A percentile compares a stretch with the other conserved stretches of the same genome.
Evolutionary conservation across 2,329 filamentous ascomycete genomes (phyloP).

Genomic region (Sclerotinia sclerotiorum): DNA sequence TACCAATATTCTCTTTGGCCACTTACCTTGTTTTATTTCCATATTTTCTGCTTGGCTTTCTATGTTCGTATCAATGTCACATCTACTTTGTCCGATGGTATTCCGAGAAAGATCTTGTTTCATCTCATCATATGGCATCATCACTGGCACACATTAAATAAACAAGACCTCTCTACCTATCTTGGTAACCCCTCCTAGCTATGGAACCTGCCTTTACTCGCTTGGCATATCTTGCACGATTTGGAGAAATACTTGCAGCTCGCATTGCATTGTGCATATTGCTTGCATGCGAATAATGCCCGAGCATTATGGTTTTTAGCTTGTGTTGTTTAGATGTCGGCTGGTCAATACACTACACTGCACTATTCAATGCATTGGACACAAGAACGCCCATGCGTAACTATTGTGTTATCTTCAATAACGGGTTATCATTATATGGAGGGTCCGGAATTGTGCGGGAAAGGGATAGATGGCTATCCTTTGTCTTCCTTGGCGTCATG

Average conservation of each 20-base stretch:
- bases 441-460: not conserved
- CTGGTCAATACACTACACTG: not conserved
- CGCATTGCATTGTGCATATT: slow-evolving; percentile 16
- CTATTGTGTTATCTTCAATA: not conserved
- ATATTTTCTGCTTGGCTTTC: slow-evolving; percentile 9
- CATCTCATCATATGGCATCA: slow-evolving; percentile 16
- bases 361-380: slow-evolving; percentile 7
- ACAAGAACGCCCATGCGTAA: slow-evolving; percentile 21
- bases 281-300: slow-evolving; percentile 11
- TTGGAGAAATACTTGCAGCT: slow-evolving; percentile 9
- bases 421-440: not conserved
- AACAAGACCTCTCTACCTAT: slow-evolving; percentile 3
- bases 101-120: slow-evolving; percentile 8
- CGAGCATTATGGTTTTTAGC: slow-evolving; percentile 3
- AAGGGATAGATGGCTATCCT: not conserved
- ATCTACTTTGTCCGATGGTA: slow-evolving; percentile 7
- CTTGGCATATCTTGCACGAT: slow-evolving; percentile 20
- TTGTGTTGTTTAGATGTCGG: not conserved
- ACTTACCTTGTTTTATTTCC: slow-evolving; percentile 10
- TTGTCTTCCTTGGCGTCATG: not conserved
- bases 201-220: slow-evolving; percentile 5
- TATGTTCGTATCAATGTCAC: slow-evolving; percentile 13
- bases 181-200: not conserved
- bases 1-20: slow-evolving; percentile 18
- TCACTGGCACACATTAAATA: slow-evolving; percentile 12